Evolutionary conservation across 2,329 filamentous ascomycete species (phyloP), one percentile per base, ranked within the genome.

Genomic region (Fusarium sp.): DNA sequence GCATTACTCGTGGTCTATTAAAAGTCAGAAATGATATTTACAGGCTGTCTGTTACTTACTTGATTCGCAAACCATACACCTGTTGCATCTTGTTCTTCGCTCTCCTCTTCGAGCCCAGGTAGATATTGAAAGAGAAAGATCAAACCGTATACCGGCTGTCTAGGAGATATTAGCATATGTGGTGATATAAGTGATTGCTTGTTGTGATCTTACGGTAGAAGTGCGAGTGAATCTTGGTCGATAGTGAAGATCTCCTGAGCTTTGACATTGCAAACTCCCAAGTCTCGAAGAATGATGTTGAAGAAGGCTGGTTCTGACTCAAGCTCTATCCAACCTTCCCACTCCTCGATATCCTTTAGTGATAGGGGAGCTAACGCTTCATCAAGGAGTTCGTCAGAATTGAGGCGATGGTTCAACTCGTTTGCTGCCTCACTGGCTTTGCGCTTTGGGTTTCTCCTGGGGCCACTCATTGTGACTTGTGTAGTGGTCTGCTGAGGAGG

Each of bases 1-100:
- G 94, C 92, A 80, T 97, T 97, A 61, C 89, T 87, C 1, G 90
- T 92, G 2, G 93, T 94, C 91, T 95, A 15, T 10, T 27, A 38
- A 13, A 33, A 39, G 38, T 79, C 42, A 76, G 68, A 39, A 41
- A 11, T 50, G 56, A 27, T n/a, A 5, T 18, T 10, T 42, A 4
- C 31, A 20, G 33, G 38, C 3, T 15, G n/a, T 17, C 27, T 33
- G 17, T 4, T 33, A 29, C 83, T 25, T 79, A 93, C 92, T 83
- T 97, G 95, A 77, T 98, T 98, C 33, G 95, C 94, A 80, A 98
- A 98, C 95, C 96, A 99, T 22, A 98, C 84, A 6, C 89, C 83
- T 47, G 83, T 84, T 68, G 87, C 84, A 62, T 86, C 76, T 84
- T 88, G 76, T 83, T 88, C 73, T 80, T 89, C 86, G n/a, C 87